A percentile compares a stretch with the other conserved stretches of the same genome.
Evolutionary conservation across 2,329 filamentous ascomycete genomes (phyloP).

Genomic region (Trichophyton equinum): DNA sequence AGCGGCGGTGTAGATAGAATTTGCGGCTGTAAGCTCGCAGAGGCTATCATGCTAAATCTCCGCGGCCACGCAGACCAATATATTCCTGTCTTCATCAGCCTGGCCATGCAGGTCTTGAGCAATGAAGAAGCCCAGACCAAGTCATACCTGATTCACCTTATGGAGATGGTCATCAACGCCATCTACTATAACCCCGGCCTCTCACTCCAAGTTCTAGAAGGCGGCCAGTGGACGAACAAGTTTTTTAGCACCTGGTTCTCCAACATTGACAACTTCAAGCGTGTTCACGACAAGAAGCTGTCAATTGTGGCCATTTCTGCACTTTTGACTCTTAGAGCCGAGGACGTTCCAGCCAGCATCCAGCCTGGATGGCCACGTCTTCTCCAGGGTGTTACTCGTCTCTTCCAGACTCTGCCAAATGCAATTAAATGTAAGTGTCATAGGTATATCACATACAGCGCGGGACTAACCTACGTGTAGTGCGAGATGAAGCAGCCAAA

Average conservation of each 20-base stretch:
- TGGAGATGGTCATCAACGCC: slow-evolving; percentile 98
- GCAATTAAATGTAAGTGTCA: slow-evolving; percentile 65
- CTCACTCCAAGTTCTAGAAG: slow-evolving; percentile 75
- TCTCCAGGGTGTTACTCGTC: slow-evolving; percentile 71
- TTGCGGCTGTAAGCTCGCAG: slow-evolving; percentile 92
- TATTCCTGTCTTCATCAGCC: slow-evolving; percentile 73
- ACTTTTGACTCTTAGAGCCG: slow-evolving; percentile 63
- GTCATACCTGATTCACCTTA: slow-evolving; percentile 86
- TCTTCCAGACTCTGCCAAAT: slow-evolving; percentile 82
- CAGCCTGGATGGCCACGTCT: slow-evolving; percentile 91
- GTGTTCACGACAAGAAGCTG: slow-evolving; percentile 97
- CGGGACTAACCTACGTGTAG: slow-evolving; percentile 28
- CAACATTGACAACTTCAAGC: slow-evolving; percentile 81
- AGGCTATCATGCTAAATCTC: slow-evolving; percentile 93
- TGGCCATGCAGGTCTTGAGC: slow-evolving; percentile 73
- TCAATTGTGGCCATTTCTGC: slow-evolving; percentile 88
- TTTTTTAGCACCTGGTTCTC: slow-evolving; percentile 99
- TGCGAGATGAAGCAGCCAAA: slow-evolving; percentile 81
- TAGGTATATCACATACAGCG: not conserved
- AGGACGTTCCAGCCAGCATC: slow-evolving; percentile 81
- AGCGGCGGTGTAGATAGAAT: slow-evolving; percentile 90
- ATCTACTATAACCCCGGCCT: slow-evolving; percentile 93
- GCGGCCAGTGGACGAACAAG: slow-evolving; percentile 90
- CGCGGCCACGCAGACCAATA: slow-evolving; percentile 79
- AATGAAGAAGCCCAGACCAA: slow-evolving; percentile 69